Percentiles rank a stretch among this genome's conserved stretches.
Conservation (phyloP, 805 yeast species). For the Sugiyamaella boreocaroliniensis region DNA sequence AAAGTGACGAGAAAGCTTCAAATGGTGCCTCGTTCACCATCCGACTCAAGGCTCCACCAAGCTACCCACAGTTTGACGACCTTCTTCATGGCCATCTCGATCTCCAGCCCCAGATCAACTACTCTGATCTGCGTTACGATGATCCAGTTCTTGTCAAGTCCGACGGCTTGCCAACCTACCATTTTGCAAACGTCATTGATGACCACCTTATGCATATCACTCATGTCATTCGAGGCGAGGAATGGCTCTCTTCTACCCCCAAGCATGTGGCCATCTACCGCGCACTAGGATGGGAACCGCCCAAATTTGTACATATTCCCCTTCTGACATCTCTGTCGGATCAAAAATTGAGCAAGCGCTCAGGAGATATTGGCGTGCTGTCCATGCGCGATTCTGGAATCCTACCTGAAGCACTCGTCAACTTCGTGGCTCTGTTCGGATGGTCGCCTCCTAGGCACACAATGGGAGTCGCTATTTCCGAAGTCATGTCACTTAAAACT, state of each 20-base stretch:
- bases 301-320: conserved; percentile 84
- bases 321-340: conserved; percentile 59
- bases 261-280: conserved; percentile 81
- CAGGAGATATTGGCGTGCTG: conserved; percentile 70
- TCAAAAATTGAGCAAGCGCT: conserved; percentile 72
- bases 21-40: conserved; percentile 43
- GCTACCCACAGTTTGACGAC: conserved; percentile 63
- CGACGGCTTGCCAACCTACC: conserved; percentile 95
- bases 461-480: conserved; percentile 24
- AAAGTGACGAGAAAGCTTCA: conserved; percentile 32
- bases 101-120: conserved; percentile 73
- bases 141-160: conserved; percentile 86
- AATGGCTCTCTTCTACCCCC: conserved; percentile 95
- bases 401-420: conserved; percentile 79
- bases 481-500: conserved; percentile 34
- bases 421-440: conserved; percentile 85
- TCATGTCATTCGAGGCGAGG: conserved; percentile 95
- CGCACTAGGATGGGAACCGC: conserved; percentile 82
- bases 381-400: conserved; percentile 54
- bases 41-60: conserved; percentile 69
- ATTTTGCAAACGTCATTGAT: conserved; percentile 91
- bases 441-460: conserved; percentile 70
- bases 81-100: conserved; percentile 69
- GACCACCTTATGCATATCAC: conserved; percentile 90
- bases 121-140: conserved; percentile 67